Percentiles rank a stretch among this genome's conserved stretches.
Conservation (phyloP, 1,284 basidiomycete species). For the Tausonia pullulans region DNA sequence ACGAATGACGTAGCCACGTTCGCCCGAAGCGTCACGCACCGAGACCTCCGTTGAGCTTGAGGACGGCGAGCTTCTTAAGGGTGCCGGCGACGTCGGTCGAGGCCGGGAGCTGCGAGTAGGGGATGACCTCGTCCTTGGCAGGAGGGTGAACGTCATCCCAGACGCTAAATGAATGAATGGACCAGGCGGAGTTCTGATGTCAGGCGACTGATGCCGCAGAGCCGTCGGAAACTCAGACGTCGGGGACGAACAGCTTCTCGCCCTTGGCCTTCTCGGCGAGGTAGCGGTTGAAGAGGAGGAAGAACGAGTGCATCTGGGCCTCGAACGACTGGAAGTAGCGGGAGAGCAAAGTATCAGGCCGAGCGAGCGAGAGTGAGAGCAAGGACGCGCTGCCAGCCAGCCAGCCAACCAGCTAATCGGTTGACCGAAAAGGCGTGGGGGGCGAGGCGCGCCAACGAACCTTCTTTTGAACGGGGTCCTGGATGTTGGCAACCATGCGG, state of each 20-base stretch:
- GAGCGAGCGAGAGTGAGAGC: not conserved
- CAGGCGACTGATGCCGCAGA: constrained; percentile 10
- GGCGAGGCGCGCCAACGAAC: constrained; percentile 40
- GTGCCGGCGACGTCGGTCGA: constrained; percentile 46
- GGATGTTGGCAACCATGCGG: constrained; percentile 73
- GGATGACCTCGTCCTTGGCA: constrained; percentile 80
- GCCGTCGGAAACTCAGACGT: not conserved
- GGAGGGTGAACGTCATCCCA: constrained; percentile 98
- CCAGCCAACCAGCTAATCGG: not conserved
- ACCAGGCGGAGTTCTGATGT: not conserved
- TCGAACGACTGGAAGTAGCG: constrained; percentile 66
- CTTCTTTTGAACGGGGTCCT: constrained; percentile 69
- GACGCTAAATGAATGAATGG: constrained; percentile 46
- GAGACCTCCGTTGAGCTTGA: constrained; percentile 99
- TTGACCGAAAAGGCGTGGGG: not conserved
- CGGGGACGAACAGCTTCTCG: constrained; percentile 68
- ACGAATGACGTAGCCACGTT: constrained; percentile 48
- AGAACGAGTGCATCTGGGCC: constrained; percentile 97
- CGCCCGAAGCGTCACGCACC: constrained; percentile 50
- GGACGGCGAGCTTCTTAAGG: constrained; percentile 89
- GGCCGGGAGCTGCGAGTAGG: constrained; percentile 62
- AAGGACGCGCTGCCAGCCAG: not conserved
- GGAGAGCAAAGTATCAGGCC: not conserved
- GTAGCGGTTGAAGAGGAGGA: constrained; percentile 97
- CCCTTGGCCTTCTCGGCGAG: constrained; percentile 89